Evolutionary conservation across 257 asterid genomes (phyloP).

Genomic region (Coffea eugenioides): DNA sequence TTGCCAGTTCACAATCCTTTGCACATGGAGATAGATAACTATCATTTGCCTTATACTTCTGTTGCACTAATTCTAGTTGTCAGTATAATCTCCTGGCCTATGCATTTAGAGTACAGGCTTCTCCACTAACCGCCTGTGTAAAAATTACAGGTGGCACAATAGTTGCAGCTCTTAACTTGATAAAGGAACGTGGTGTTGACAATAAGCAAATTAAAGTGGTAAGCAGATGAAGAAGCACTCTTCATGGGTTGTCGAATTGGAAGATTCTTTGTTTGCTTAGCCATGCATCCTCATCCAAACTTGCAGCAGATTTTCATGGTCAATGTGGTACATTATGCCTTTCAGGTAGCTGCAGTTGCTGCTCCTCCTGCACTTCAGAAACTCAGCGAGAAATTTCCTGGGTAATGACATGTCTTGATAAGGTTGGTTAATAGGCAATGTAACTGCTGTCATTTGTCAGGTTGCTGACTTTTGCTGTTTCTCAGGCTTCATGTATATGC

Average conservation of each 20-base stretch:
- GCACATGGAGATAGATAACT: background rate
- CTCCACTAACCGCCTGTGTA: background rate
- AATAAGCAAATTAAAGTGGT: constrained; percentile 90
- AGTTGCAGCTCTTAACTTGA: constrained; percentile 77
- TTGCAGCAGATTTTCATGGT: background rate
- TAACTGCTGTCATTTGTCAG: background rate
- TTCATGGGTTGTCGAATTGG: background rate
- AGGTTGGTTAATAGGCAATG: background rate
- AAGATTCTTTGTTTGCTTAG: background rate
- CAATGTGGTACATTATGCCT: constrained; percentile 3
- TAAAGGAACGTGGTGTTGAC: constrained; percentile 78
- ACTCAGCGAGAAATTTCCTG: constrained; percentile 79
- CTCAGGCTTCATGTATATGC: constrained; percentile 89
- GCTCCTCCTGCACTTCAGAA: constrained; percentile 91
- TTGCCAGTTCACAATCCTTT: background rate
- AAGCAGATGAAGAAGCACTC: constrained; percentile 25
- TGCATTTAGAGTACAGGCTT: background rate
- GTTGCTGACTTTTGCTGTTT: constrained; percentile 10
- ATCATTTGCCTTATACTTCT: background rate
- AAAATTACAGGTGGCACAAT: constrained; percentile 73
- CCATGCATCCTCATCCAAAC: background rate
- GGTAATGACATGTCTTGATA: constrained; percentile 40
- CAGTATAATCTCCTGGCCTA: background rate
- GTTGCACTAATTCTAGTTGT: background rate
- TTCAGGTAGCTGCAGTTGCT: constrained; percentile 81